A percentile compares a stretch with the other conserved stretches of the same genome.
Evolutionary conservation across 352 stramenopile genomes (phyloP).

Genomic region (Blastocystis sp.): DNA sequence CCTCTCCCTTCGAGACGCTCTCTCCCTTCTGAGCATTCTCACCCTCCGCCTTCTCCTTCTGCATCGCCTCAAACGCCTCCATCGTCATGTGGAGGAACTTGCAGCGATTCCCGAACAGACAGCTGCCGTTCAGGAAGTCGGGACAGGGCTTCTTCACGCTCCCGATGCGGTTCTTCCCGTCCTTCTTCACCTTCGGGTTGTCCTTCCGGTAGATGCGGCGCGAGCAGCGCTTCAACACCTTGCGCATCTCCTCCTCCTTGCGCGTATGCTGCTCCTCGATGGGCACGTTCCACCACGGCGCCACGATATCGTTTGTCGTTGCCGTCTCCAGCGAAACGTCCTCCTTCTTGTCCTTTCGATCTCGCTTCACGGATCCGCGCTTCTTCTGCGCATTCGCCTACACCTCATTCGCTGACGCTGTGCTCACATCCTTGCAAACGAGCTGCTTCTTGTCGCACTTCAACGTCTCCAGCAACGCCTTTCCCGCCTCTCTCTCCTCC

Average conservation of each 20-base stretch:
- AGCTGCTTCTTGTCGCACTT: conserved; percentile 55
- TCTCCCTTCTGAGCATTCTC: not conserved
- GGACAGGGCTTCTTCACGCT: conserved; percentile 78
- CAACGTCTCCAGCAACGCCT: conserved; percentile 40
- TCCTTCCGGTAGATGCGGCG: conserved; percentile 84
- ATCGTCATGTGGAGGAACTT: conserved; percentile 63
- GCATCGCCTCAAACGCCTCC: conserved; percentile 30
- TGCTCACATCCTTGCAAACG: conserved; percentile 49
- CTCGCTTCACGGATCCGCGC: not conserved
- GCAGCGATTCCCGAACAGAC: conserved; percentile 59
- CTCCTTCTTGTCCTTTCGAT: conserved; percentile 1
- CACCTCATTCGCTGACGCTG: not conserved
- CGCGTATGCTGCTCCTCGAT: conserved; percentile 84
- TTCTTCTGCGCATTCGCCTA: conserved; percentile 73
- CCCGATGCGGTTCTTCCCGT: conserved; percentile 79
- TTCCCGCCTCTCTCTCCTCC: conserved; percentile 44
- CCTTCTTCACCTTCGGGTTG: conserved; percentile 82
- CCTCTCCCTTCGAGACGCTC: no score
- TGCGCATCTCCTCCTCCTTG: conserved; percentile 87
- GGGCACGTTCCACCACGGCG: conserved; percentile 82
- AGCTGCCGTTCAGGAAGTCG: conserved; percentile 54
- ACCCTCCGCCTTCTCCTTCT: not conserved
- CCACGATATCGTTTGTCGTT: conserved; percentile 80
- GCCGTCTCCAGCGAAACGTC: conserved; percentile 7
- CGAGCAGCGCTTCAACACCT: conserved; percentile 85